Percentiles rank a stretch among this genome's conserved stretches.
These are phyloP conservation scores for Lactarius deliciosus DNA, from an alignment of 768 basidiomycete genomes.

Conservation along the genomic window DNA sequence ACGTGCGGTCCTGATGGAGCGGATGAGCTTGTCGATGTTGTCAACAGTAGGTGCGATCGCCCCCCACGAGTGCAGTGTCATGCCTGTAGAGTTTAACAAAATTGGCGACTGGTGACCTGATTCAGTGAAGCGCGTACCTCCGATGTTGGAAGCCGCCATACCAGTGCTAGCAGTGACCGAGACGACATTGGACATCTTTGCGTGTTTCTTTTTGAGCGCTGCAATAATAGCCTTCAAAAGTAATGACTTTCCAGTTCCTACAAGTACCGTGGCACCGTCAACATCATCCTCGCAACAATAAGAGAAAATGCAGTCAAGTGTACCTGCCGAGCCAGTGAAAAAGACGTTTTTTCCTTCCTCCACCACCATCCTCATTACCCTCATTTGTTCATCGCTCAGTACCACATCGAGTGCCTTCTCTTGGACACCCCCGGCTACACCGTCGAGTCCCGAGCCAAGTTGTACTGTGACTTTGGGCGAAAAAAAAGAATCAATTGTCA, in stretches of 20 bases:
- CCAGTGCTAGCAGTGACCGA: slow-evolving; percentile 62
- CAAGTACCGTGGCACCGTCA: background rate
- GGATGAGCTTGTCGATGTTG: slow-evolving; percentile 46
- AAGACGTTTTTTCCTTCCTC: slow-evolving; percentile 60
- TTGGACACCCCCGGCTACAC: slow-evolving; percentile 24
- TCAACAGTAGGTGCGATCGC: slow-evolving; percentile 56
- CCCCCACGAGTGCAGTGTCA: slow-evolving; percentile 61
- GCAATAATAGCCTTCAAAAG: slow-evolving; percentile 57
- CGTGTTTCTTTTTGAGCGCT: slow-evolving; percentile 48
- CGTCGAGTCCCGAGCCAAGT: slow-evolving; percentile 26
- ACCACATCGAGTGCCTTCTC: slow-evolving; percentile 37
- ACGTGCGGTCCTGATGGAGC: slow-evolving; percentile 51
- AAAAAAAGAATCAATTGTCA: slow-evolving; percentile 40
- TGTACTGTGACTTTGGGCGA: slow-evolving; percentile 32
- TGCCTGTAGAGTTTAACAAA: slow-evolving; percentile 40
- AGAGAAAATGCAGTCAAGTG: slow-evolving; percentile 22
- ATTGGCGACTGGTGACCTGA: slow-evolving; percentile 33
- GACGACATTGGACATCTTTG: slow-evolving; percentile 44
- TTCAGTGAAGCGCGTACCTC: slow-evolving; percentile 40
- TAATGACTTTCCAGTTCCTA: slow-evolving; percentile 67
- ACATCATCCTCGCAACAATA: background rate
- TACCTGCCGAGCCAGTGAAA: slow-evolving; percentile 70
- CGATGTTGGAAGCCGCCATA: slow-evolving; percentile 71
- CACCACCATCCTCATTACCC: slow-evolving; percentile 51
- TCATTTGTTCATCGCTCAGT: slow-evolving; percentile 54